Percentiles rank a stretch among this genome's conserved stretches.
Conservation (phyloP, 1,139 yeast genomes). For the Zygosaccharomyces sapae region DNA sequence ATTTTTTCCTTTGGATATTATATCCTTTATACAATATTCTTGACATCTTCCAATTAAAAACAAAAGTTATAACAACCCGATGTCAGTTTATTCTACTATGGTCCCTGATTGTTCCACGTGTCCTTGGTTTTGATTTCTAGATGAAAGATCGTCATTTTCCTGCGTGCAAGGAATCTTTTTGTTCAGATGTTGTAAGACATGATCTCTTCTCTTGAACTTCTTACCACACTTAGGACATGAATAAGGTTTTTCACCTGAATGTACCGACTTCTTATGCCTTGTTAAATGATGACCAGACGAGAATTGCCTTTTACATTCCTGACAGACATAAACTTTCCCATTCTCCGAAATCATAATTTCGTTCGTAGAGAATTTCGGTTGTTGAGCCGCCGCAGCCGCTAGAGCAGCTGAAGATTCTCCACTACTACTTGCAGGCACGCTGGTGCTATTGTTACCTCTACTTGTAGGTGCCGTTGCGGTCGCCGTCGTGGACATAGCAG, state of each 20-base stretch:
- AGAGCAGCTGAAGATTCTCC: neutral
- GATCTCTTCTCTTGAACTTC: conserved; percentile 37
- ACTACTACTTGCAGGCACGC: conserved; percentile 3
- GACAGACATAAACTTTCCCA: conserved; percentile 37
- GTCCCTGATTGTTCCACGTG: conserved; percentile 14
- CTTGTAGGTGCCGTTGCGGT: neutral
- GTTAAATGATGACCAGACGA: conserved; percentile 39
- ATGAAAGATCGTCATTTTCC: conserved; percentile 13
- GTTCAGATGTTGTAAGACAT: conserved; percentile 37
- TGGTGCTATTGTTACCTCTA: neutral
- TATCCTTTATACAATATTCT: neutral
- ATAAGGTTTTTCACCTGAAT: conserved; percentile 38
- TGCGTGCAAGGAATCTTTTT: conserved; percentile 37
- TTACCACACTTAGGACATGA: conserved; percentile 40
- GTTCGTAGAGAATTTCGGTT: conserved; percentile 27
- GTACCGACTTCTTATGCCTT: conserved; percentile 38
- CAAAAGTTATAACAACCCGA: neutral
- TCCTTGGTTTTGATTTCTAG: conserved; percentile 13
- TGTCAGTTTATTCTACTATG: conserved; percentile 9
- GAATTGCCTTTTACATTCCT: conserved; percentile 36
- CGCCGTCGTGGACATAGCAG: neutral
- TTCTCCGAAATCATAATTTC: conserved; percentile 35
- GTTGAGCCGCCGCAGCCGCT: conserved; percentile 13
- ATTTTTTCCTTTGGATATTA: neutral
- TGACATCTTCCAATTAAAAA: neutral